Evolutionary conservation across 1,284 basidiomycete species (phyloP).

Genomic region (Microbotryum saponariae): DNA sequence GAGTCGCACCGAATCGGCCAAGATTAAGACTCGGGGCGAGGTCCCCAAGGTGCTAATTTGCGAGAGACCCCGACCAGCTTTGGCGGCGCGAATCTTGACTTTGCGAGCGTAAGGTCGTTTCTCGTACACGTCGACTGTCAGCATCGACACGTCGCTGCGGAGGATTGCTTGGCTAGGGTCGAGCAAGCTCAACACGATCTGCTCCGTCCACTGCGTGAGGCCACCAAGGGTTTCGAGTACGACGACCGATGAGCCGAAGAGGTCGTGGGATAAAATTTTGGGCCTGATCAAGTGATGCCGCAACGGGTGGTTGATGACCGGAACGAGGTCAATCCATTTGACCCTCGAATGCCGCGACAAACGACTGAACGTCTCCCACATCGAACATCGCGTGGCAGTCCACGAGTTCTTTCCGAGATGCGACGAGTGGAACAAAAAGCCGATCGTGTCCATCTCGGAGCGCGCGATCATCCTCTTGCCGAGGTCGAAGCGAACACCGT

Average conservation of each 20-base stretch:
- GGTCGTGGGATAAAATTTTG: neutral
- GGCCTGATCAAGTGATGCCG: constrained; percentile 15
- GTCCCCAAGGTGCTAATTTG: constrained; percentile 6
- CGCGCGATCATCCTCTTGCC: constrained; percentile 12
- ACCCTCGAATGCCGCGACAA: constrained; percentile 14
- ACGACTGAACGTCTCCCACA: constrained; percentile 18
- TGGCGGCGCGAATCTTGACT: constrained; percentile 5
- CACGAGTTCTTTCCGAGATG: constrained; percentile 19
- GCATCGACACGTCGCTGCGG: no score
- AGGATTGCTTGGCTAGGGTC: neutral
- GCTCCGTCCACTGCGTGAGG: constrained; percentile 1
- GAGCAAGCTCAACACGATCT: neutral
- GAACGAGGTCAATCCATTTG: constrained; percentile 29
- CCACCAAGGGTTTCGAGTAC: constrained; percentile 19
- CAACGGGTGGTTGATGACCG: constrained; percentile 22
- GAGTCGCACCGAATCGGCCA: constrained; percentile 23
- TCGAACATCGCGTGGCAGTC: constrained; percentile 14
- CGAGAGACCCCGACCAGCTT: constrained; percentile 10
- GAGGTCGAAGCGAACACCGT: constrained; percentile 2
- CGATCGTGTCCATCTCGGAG: constrained; percentile 19
- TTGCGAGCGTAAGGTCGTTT: constrained; percentile 1
- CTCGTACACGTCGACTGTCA: constrained; percentile 11
- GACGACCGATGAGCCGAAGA: constrained; percentile 15
- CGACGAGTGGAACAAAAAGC: constrained; percentile 26
- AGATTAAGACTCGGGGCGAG: constrained; percentile 10